These are phyloP conservation scores for Paradendryphiella salina DNA, from an alignment of 2,329 filamentous ascomycete species.

Conservation along the genomic window DNA sequence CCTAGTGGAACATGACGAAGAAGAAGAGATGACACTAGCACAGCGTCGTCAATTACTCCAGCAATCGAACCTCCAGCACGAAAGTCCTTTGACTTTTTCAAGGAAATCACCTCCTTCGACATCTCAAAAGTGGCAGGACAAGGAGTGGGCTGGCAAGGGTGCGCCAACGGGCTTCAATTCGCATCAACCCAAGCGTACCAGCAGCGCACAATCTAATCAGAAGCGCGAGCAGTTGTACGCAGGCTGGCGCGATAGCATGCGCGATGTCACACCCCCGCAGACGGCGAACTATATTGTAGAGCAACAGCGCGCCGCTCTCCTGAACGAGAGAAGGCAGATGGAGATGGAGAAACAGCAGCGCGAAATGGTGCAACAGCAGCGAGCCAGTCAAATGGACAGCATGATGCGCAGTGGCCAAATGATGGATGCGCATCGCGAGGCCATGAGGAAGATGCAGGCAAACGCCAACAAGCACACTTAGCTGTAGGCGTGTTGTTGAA, in stretches of 20 bases:
- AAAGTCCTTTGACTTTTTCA: no score
- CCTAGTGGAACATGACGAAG: constrained; percentile 31
- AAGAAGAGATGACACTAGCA: constrained; percentile 72
- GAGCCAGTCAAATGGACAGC: constrained; percentile 69
- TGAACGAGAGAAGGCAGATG: constrained; percentile 66
- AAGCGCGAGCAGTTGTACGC: constrained; percentile 43
- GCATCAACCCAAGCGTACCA: constrained; percentile 42
- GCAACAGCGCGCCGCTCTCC: constrained; percentile 51
- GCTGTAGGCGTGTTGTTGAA: not conserved
- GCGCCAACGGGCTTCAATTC: constrained; percentile 43
- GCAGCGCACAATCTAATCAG: constrained; percentile 30
- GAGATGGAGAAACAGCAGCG: constrained; percentile 63
- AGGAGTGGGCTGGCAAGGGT: constrained; percentile 26
- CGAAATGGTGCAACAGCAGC: constrained; percentile 60
- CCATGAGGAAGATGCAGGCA: constrained; percentile 77
- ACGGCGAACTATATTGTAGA: constrained; percentile 35
- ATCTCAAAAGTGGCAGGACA: constrained; percentile 39
- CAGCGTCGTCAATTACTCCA: constrained; percentile 57
- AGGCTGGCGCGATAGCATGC: constrained; percentile 42
- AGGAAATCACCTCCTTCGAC: constrained; percentile 11
- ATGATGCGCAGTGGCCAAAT: constrained; percentile 76
- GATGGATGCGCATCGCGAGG: constrained; percentile 75
- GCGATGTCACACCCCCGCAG: constrained; percentile 29
- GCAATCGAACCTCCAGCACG: constrained; percentile 18
- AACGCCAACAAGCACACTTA: constrained; percentile 51